Evolutionary conservation across 306 rosid genomes (phyloP).

Genomic region (Rosa multiflora): DNA sequence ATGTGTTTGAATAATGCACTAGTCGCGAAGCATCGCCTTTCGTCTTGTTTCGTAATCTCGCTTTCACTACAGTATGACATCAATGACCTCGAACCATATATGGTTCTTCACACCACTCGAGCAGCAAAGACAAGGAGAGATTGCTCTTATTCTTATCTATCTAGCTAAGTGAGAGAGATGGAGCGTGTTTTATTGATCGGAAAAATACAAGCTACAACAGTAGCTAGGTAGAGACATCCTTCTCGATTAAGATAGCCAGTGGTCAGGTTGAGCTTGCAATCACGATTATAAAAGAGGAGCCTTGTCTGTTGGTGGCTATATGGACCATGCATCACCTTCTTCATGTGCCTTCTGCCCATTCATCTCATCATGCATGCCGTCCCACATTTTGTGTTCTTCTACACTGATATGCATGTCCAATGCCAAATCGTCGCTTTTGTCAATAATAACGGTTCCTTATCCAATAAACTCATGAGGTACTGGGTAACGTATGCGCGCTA

Average conservation of each 20-base stretch:
- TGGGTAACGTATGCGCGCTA: neutral
- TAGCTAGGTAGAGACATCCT: neutral
- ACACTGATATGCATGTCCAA: neutral
- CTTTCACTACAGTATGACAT: neutral
- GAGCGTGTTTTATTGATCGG: neutral
- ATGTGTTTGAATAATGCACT: no score
- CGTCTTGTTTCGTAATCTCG: conserved; percentile 11
- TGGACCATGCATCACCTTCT: conserved; percentile 2
- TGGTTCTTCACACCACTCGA: neutral
- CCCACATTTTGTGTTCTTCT: neutral
- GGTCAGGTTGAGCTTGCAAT: neutral
- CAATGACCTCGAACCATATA: neutral
- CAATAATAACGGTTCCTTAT: neutral
- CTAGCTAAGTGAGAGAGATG: neutral
- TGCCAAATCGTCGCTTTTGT: neutral
- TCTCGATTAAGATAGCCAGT: conserved; percentile 2
- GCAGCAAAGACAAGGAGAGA: neutral
- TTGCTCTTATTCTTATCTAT: neutral
- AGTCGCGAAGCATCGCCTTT: conserved; percentile 8
- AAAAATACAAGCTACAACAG: neutral
- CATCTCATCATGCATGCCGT: neutral
- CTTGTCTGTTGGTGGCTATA: conserved; percentile 16
- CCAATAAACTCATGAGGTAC: neutral
- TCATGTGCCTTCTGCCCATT: conserved; percentile 1
- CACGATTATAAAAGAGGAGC: neutral